Percentiles rank a stretch among this genome's conserved stretches.
Evolutionary conservation across 345 rosid species (phyloP).

Genomic region (Rhodomyrtus tomentosa): DNA sequence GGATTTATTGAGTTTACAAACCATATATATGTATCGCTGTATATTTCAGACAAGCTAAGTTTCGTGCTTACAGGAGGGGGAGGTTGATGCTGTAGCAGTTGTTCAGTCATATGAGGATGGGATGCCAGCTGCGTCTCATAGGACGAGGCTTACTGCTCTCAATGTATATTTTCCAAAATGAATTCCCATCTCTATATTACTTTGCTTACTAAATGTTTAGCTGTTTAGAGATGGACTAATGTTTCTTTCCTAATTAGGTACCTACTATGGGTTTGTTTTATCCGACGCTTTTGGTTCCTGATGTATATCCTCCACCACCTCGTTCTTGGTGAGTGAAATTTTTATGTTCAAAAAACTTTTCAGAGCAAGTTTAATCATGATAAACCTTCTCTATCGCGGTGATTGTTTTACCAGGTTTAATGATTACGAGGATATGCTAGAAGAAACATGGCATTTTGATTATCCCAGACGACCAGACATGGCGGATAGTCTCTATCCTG

Average conservation of each 20-base stretch:
- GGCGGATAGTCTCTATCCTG: slow-evolving; percentile 39
- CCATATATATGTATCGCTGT: background rate
- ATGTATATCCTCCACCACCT: slow-evolving; percentile 77
- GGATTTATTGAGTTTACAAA: background rate
- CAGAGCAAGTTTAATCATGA: background rate
- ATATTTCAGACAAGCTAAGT: background rate
- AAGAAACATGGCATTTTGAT: slow-evolving; percentile 80
- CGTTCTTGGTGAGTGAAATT: slow-evolving; percentile 52
- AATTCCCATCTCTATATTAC: background rate
- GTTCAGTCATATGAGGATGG: slow-evolving; percentile 75
- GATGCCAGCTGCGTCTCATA: slow-evolving; percentile 65
- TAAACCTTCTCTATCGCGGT: background rate
- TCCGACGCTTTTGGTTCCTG: slow-evolving; percentile 82
- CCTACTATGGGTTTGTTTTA: slow-evolving; percentile 95
- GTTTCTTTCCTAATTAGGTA: slow-evolving; percentile 28
- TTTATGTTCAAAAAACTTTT: background rate
- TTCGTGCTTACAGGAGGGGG: slow-evolving; percentile 48
- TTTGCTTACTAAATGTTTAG: background rate
- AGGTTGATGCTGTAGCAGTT: slow-evolving; percentile 48
- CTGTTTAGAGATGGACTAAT: background rate
- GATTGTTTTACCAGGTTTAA: slow-evolving; percentile 43
- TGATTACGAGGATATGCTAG: slow-evolving; percentile 86
- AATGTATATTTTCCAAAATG: slow-evolving; percentile 30
- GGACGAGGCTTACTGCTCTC: slow-evolving; percentile 73
- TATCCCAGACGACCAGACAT: slow-evolving; percentile 58